Evolutionary conservation across 2,329 filamentous ascomycete genomes (phyloP).

Genomic region (Mycosphaerella sp.): DNA sequence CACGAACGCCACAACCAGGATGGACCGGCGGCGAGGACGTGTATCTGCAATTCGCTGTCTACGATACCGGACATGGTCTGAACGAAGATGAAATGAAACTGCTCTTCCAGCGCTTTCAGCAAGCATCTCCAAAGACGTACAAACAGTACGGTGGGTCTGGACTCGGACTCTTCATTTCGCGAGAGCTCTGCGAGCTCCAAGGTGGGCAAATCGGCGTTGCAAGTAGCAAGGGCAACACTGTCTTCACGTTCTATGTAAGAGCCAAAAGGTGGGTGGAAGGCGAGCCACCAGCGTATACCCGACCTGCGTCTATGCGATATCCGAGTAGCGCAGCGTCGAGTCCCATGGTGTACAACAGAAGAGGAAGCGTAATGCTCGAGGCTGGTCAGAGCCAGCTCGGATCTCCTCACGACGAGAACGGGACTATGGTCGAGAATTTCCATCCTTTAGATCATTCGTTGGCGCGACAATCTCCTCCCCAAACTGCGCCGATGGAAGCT

Average conservation of each 20-base stretch:
- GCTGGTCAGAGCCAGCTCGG: background rate
- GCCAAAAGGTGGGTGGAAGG: constrained; percentile 32
- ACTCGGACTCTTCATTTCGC: constrained; percentile 43
- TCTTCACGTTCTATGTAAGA: constrained; percentile 41
- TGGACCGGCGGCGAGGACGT: constrained; percentile 36
- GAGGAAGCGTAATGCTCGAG: constrained; percentile 22
- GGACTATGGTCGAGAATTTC: constrained; percentile 12
- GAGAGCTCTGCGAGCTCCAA: constrained; percentile 40
- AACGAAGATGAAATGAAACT: constrained; percentile 36
- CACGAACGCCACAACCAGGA: constrained; percentile 24
- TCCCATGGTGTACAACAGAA: constrained; percentile 23
- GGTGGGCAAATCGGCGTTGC: constrained; percentile 44
- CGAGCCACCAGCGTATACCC: constrained; percentile 1
- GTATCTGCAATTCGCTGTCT: constrained; percentile 41
- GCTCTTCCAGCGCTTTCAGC: constrained; percentile 41
- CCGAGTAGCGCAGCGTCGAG: constrained; percentile 24
- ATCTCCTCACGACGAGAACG: constrained; percentile 6
- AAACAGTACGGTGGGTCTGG: constrained; percentile 42
- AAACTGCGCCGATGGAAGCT: background rate
- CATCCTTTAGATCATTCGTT: constrained; percentile 8
- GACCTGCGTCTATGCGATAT: constrained; percentile 11
- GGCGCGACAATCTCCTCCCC: constrained; percentile 5
- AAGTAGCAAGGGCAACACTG: constrained; percentile 38
- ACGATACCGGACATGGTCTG: constrained; percentile 40
- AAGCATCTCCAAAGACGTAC: constrained; percentile 32